Evolutionary conservation across 2,329 filamentous ascomycete genomes (phyloP).

Genomic region (Colletotrichum costaricense): DNA sequence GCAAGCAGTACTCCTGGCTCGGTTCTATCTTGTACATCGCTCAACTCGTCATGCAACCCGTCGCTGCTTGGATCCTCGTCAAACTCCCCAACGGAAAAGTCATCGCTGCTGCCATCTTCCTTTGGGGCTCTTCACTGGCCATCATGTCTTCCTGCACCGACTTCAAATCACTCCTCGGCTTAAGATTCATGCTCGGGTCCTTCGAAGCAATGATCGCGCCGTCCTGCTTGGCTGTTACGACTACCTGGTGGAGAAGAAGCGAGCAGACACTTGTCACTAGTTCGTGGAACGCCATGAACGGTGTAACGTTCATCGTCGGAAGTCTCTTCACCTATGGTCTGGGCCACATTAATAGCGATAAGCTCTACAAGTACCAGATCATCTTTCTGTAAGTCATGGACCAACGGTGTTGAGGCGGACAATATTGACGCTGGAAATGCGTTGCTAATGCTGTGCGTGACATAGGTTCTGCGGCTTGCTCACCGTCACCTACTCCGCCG

Average conservation of each 20-base stretch:
- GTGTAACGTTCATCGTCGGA: constrained; percentile 60
- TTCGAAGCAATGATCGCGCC: constrained; percentile 64
- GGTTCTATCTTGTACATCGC: constrained; percentile 53
- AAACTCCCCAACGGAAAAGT: constrained; percentile 42
- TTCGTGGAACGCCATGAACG: constrained; percentile 65
- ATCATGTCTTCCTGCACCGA: constrained; percentile 62
- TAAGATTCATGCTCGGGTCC: constrained; percentile 57
- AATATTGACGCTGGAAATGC: rapidly evolving
- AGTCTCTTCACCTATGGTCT: constrained; percentile 46
- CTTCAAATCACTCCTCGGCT: constrained; percentile 57
- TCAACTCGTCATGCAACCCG: constrained; percentile 40
- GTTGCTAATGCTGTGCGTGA: neutral
- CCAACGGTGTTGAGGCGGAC: neutral
- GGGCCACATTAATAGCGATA: constrained; percentile 42
- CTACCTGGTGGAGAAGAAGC: constrained; percentile 65
- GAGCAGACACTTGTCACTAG: constrained; percentile 62
- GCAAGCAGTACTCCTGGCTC: constrained; percentile 74
- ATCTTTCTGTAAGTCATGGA: constrained; percentile 37
- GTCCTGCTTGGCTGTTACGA: constrained; percentile 63
- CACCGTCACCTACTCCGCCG: constrained; percentile 57
- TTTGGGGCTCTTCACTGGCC: constrained; percentile 40
- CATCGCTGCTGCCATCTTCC: constrained; percentile 38
- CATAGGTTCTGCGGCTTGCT: constrained; percentile 46
- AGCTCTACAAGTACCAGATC: constrained; percentile 38
- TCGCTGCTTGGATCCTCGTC: constrained; percentile 39